Conservation (phyloP, 1,284 basidiomycete genomes). For the Vanrija pseudolonga region DNA sequence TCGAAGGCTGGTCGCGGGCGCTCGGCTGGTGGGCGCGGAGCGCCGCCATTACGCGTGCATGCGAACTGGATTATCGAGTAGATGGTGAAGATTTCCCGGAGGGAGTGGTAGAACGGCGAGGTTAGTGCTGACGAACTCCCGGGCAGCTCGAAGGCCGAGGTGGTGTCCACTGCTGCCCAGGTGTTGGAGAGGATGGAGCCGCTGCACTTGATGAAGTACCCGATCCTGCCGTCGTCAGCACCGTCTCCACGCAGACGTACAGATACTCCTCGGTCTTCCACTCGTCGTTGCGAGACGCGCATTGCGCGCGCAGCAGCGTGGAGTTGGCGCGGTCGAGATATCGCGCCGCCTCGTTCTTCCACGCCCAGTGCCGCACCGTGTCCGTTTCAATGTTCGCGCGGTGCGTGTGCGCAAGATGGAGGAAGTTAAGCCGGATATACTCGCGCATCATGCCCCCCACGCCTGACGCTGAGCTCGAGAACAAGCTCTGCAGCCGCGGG, state of each 20-base stretch:
- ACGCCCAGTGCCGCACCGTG: conserved; percentile 2
- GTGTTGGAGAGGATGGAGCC: conserved; percentile 17
- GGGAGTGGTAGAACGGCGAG: conserved; percentile 7
- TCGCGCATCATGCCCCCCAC: conserved; percentile 6
- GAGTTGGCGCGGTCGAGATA: conserved; percentile 11
- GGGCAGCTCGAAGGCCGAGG: conserved; percentile 10
- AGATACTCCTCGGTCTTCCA: conserved; percentile 24
- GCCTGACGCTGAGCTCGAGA: neutral
- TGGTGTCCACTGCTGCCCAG: conserved; percentile 5
- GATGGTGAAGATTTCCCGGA: conserved; percentile 20
- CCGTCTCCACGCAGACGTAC: neutral
- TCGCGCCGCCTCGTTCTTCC: conserved; percentile 6
- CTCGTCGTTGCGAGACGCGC: conserved; percentile 8
- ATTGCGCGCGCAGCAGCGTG: conserved; percentile 16
- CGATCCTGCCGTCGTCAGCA: conserved; percentile 9
- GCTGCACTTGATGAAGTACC: conserved; percentile 20
- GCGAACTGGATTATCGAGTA: conserved; percentile 14
- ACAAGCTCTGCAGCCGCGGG: conserved; percentile 12
- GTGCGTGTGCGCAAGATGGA: conserved; percentile 19
- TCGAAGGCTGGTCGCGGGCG: neutral
- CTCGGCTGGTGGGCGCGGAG: neutral
- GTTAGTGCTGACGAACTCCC: neutral
- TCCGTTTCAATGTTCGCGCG: conserved; percentile 18
- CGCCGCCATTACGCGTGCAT: conserved; percentile 2
- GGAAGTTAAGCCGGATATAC: conserved; percentile 13